Base-by-base conservation (phyloP, 805 yeast species). In the Pichia eremophila region DNA sequence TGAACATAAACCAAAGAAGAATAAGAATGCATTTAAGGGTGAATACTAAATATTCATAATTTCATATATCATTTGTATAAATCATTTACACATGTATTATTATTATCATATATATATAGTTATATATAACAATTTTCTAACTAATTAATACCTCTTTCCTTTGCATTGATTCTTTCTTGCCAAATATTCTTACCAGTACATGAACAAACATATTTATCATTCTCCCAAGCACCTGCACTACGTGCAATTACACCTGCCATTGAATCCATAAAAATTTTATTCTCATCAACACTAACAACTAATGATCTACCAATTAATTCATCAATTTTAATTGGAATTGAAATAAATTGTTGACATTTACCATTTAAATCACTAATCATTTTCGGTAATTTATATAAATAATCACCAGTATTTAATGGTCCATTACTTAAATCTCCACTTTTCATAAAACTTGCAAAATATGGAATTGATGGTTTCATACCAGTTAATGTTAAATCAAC, bases 151-250 rank as follows among this genome's bases (percentile, higher is more conserved):
- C 93, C 93, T 53, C 75, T 76, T 6, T 62, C 54, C 34, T 78
- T 62, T 1, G 95, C 95, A 58, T 88, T 96, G 44, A 70, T 65
- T 47, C 97, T 73, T 64, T 91, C 99, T 62, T 93, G 89, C 98
- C 99, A 91, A 27, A 91, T 79, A 0, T 96, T 86, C 72, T 89
- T 88, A 17, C 99, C 99, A 15, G 91, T 81, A 65, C 98, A 93
- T 34, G 91, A 82, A 66, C 99, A 91, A 2, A 91, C 95, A 50
- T 81, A 81, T 66, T 91, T 91, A 56, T 84, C 86, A 66, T 93
- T 93, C 61, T 91, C 95, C 97, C 98, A 93, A 27, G 81, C 85
- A 15, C 99, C 99, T 1, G 99, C 98, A 57, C 95, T 84, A 59
- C 98, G 76, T 1, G 98, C 98, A 60, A 93, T 79, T 25, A 91